Base-by-base conservation (phyloP, 2,329 filamentous ascomycete species). In the Diaporthe sp. region DNA sequence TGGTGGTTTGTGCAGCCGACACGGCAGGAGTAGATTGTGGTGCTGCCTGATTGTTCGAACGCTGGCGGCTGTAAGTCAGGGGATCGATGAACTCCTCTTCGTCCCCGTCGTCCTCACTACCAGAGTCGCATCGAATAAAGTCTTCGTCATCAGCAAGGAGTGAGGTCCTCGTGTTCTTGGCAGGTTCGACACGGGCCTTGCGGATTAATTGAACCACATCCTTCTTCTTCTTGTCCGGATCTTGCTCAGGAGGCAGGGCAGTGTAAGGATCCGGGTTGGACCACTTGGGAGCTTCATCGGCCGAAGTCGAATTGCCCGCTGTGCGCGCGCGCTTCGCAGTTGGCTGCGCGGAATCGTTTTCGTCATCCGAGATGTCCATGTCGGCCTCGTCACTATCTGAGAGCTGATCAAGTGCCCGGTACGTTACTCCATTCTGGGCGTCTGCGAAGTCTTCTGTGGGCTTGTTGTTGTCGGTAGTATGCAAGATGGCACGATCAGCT, bases 201-300 rank as follows among this genome's bases (percentile, higher is more conserved):
- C 96, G 93, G 79, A 98, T 98, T 76, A 98, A 85, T 81, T 97
- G 94, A 49, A 98, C 94, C 53, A 98, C 93, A 79, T 98, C 95
- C 79, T 92, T 93, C 84, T 93, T 95, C 85, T 97, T 97, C 28
- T 90, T 89, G 53, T 90, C 78, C 20, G 74, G 88, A 7, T 87
- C 88, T 73, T 95, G 93, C 0, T 92, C 91, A 9, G 95, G 95
- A 12, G 96, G 96, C 13, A 98, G 87, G 2, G 92, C 94, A 8
- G 95, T 98, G 84, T 98, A 98, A 0, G 96, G 95, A 82, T 98
- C 96, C 4, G 96, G 96, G 80, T 98, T 98, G 6, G 95, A 98
- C 96, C 96, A 98, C 83, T 94, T 95, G 4, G 95, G 95, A 7
- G 82, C 84, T 20, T 86, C 85, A 73, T 87, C 81, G n/a, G 85